Conservation (phyloP, 2,329 filamentous ascomycete species). For the Neoscytalidium dimidiatum region DNA sequence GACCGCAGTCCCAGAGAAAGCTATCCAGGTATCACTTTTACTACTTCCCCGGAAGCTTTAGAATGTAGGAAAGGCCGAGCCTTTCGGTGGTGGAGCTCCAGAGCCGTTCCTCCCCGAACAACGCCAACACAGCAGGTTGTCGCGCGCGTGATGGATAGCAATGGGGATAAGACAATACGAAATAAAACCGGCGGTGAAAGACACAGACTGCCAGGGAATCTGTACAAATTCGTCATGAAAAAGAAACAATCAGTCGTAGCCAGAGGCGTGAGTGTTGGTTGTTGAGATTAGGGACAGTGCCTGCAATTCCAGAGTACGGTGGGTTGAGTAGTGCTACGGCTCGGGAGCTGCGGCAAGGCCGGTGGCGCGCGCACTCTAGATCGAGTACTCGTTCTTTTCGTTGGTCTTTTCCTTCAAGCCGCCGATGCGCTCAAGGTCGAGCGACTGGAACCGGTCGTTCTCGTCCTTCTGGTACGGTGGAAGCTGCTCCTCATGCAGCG, state of each 20-base stretch:
- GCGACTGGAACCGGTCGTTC: constrained; percentile 80
- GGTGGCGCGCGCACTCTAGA: constrained; percentile 6
- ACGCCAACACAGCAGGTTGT: constrained; percentile 18
- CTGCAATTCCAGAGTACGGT: constrained; percentile 1
- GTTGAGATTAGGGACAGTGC: not conserved
- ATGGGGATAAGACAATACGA: constrained; percentile 14
- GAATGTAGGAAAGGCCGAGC: constrained; percentile 32
- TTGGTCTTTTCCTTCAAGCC: constrained; percentile 86
- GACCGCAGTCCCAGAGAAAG: constrained; percentile 33
- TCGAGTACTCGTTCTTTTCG: constrained; percentile 27
- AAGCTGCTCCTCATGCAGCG: constrained; percentile 69
- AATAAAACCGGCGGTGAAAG: constrained; percentile 9
- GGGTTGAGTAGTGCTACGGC: not conserved
- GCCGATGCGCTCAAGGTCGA: constrained; percentile 93
- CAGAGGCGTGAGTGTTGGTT: constrained; percentile 13
- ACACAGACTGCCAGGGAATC: constrained; percentile 19
- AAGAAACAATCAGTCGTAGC: constrained; percentile 20
- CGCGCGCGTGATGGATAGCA: constrained; percentile 18
- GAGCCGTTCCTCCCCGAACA: constrained; percentile 16
- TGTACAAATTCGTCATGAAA: constrained; percentile 20
- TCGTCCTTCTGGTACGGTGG: constrained; percentile 87
- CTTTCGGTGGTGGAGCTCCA: constrained; percentile 11
- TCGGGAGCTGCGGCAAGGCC: not conserved
- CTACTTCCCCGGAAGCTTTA: constrained; percentile 32
- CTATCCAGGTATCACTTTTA: constrained; percentile 16